phyloP scores from a whole-genome alignment of 2,329 filamentous ascomycete genomes.

The Sporothrix schenckii region DNA sequence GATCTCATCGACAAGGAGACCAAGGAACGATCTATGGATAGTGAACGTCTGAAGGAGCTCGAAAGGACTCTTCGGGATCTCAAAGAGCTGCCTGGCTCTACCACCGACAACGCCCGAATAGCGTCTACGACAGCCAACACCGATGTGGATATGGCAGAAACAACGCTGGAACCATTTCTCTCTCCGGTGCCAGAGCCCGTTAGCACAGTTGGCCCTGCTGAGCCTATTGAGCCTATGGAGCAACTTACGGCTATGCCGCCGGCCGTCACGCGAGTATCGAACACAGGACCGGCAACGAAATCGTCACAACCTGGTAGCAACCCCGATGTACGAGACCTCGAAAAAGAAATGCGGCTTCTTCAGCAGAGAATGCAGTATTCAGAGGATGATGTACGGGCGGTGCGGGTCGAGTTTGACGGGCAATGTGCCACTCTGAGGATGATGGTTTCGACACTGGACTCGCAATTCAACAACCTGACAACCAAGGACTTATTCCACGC shows the following conservation, averaged over 20 bases:
- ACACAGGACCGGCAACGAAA: neutral
- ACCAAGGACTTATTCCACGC: conserved; percentile 48
- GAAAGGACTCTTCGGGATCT: conserved; percentile 21
- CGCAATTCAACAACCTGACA: conserved; percentile 54
- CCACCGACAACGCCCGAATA: neutral
- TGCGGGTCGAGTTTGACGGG: conserved; percentile 39
- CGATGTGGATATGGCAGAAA: neutral
- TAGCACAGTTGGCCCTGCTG: neutral
- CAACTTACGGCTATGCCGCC: neutral
- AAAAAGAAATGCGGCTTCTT: conserved; percentile 16
- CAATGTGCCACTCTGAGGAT: conserved; percentile 44
- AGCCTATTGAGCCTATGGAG: neutral
- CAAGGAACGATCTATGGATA: conserved; percentile 1
- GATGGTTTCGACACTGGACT: conserved; percentile 48
- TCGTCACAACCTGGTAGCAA: neutral
- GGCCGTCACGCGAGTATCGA: neutral
- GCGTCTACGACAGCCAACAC: neutral
- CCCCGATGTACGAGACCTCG: neutral
- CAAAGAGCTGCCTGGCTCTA: neutral
- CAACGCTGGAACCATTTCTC: conserved; percentile 7
- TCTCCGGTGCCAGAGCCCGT: conserved; percentile 17
- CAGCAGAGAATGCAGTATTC: conserved; percentile 16
- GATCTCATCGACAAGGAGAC: conserved; percentile 19
- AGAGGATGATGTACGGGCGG: conserved; percentile 23
- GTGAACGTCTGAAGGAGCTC: conserved; percentile 19